These are phyloP conservation scores for Ligustrum vulgare DNA, from an alignment of 257 asterid genomes.

Conservation along the genomic window DNA sequence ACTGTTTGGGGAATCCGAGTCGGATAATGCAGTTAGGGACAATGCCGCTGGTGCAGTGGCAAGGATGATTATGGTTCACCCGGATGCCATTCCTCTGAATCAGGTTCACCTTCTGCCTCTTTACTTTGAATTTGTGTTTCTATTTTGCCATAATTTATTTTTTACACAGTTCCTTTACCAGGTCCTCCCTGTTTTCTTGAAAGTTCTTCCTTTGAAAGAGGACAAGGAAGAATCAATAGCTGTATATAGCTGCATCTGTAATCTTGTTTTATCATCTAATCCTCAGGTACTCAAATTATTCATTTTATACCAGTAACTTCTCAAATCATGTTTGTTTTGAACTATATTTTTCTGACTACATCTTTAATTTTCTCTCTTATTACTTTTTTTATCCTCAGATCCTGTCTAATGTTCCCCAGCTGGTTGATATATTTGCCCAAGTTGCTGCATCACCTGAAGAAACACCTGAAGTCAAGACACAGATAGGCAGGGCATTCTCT, in stretches of 20 bases:
- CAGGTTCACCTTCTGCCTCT: constrained; percentile 53
- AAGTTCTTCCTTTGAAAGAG: constrained; percentile 94
- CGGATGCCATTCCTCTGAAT: constrained; percentile 77
- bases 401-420: constrained; percentile 67
- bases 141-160: constrained; percentile 18
- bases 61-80: constrained; percentile 88
- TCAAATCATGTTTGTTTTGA: constrained; percentile 11
- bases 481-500: constrained; percentile 88
- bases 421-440: constrained; percentile 87
- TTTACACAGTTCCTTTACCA: constrained; percentile 33
- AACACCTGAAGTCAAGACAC: constrained; percentile 79
- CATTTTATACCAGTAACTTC: constrained; percentile 1
- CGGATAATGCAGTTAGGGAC: constrained; percentile 93
- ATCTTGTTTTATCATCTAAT: constrained; percentile 83
- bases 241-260: constrained; percentile 86
- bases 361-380: constrained; percentile 13
- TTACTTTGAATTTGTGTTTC: constrained; percentile 11
- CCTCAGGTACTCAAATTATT: constrained; percentile 61
- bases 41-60: constrained; percentile 99
- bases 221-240: constrained; percentile 83
- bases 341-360: neutral
- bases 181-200: constrained; percentile 89
- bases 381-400: constrained; percentile 49
- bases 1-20: constrained; percentile 85
- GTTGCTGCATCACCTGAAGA: constrained; percentile 80